phyloP scores from a whole-genome alignment of 345 rosid genomes.

The Nephelium lappaceum region DNA sequence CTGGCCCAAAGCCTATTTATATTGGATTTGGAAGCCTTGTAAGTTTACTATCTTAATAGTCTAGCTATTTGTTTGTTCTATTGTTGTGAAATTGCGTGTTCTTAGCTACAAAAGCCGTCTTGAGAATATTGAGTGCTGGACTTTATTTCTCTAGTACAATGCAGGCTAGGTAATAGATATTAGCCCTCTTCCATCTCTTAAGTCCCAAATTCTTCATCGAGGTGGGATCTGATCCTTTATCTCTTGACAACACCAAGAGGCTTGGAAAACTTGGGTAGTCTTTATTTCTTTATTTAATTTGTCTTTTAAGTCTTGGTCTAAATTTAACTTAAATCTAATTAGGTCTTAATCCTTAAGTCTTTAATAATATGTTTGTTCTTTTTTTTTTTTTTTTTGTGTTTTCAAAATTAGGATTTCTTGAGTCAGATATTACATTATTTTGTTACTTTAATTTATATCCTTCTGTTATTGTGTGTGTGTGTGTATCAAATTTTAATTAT shows the following conservation, averaged over 20 bases:
- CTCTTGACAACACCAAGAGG: neutral
- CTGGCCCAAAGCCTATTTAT: constrained; percentile 90
- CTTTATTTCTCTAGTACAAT: neutral
- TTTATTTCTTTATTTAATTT: neutral
- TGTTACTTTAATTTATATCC: neutral
- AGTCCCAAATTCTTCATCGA: neutral
- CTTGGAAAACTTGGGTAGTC: neutral
- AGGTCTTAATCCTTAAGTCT: neutral
- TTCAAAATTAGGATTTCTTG: neutral
- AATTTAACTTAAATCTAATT: neutral
- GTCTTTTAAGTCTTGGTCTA: neutral
- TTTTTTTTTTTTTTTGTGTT: no score
- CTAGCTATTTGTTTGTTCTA: neutral
- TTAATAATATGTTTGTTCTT: neutral
- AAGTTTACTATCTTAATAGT: constrained; percentile 44
- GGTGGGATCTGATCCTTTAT: neutral
- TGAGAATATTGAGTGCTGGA: constrained; percentile 5
- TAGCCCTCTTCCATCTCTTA: neutral
- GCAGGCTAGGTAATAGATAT: neutral
- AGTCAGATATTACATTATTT: neutral
- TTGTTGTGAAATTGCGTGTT: neutral
- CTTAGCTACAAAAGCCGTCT: neutral
- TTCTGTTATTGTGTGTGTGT: no score
- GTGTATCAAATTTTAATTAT: no score
- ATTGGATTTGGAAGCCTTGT: constrained; percentile 99